These are phyloP conservation scores for Leccinum arenicola DNA, from an alignment of 768 basidiomycete species.

Conservation along the genomic window DNA sequence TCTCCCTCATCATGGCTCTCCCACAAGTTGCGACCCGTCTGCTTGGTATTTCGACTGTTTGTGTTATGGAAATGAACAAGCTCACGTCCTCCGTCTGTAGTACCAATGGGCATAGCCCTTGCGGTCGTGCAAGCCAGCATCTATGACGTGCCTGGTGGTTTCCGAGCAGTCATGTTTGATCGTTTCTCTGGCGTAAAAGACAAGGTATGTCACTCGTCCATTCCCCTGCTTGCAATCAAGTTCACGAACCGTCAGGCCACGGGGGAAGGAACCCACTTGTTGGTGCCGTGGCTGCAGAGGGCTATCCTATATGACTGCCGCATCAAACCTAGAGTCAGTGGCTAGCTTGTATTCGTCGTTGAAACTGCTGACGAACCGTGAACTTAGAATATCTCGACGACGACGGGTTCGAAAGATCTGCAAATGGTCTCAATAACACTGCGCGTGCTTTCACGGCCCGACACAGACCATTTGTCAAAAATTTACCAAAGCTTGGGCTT, in stretches of 20 bases:
- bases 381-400: slow-evolving; percentile 91
- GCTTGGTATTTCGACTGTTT: slow-evolving; percentile 37
- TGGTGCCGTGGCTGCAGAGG: slow-evolving; percentile 93
- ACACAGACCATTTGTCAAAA: slow-evolving; percentile 80
- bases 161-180: slow-evolving; percentile 97
- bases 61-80: neutral
- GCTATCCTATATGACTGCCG: slow-evolving; percentile 98
- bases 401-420: slow-evolving; percentile 96
- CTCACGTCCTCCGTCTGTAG: slow-evolving; percentile 17
- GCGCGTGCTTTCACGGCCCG: slow-evolving; percentile 92
- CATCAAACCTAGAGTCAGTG: slow-evolving; percentile 86
- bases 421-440: slow-evolving; percentile 98
- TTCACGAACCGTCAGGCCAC: slow-evolving; percentile 55
- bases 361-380: slow-evolving; percentile 1
- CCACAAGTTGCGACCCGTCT: slow-evolving; percentile 47
- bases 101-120: slow-evolving; percentile 41
- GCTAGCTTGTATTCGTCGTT: neutral
- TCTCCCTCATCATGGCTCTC: slow-evolving; percentile 44
- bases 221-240: neutral
- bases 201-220: slow-evolving; percentile 45
- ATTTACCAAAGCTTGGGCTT: slow-evolving; percentile 94
- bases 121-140: slow-evolving; percentile 49
- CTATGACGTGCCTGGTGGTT: slow-evolving; percentile 85
- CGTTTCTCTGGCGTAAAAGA: slow-evolving; percentile 90
- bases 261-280: slow-evolving; percentile 92